Evolutionary conservation across 1,284 basidiomycete species (phyloP).

Genomic region (Wallemia hederae): DNA sequence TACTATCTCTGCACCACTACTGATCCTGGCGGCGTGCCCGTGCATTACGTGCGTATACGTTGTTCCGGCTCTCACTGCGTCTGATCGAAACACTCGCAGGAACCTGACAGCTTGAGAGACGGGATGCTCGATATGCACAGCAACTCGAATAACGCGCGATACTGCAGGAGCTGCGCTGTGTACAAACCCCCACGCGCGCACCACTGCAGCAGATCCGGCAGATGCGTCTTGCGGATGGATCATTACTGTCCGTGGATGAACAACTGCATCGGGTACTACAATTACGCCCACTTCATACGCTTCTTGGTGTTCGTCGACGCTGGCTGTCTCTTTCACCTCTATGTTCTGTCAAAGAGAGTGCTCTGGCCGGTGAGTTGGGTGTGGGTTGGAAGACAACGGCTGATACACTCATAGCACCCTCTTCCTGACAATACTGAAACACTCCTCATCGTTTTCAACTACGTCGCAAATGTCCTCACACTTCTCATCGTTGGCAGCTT

Average conservation of each 20-base stretch:
- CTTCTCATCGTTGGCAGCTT: constrained; percentile 58
- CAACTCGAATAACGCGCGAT: constrained; percentile 43
- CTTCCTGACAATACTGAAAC: constrained; percentile 33
- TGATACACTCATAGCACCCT: neutral
- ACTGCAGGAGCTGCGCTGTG: constrained; percentile 37
- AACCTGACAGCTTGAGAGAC: constrained; percentile 33
- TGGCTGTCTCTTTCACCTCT: constrained; percentile 25
- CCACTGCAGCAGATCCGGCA: constrained; percentile 36
- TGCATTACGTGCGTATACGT: constrained; percentile 33
- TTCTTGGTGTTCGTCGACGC: constrained; percentile 75
- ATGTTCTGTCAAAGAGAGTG: constrained; percentile 7
- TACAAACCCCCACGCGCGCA: constrained; percentile 32
- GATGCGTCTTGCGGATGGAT: constrained; percentile 60
- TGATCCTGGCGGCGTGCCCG: constrained; percentile 56
- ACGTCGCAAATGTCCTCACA: constrained; percentile 55
- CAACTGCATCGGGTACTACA: constrained; percentile 66
- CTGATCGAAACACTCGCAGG: constrained; percentile 19
- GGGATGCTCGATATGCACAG: constrained; percentile 66
- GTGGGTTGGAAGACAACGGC: neutral
- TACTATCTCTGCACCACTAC: constrained; percentile 52
- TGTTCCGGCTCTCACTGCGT: constrained; percentile 1
- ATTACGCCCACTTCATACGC: constrained; percentile 67
- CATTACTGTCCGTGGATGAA: constrained; percentile 39
- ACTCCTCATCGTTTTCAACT: constrained; percentile 63
- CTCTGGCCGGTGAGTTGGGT: constrained; percentile 9